A percentile compares a stretch with the other conserved stretches of the same genome.
Conservation (phyloP, 495 filamentous ascomycete species). For the Talaromyces adpressus region DNA sequence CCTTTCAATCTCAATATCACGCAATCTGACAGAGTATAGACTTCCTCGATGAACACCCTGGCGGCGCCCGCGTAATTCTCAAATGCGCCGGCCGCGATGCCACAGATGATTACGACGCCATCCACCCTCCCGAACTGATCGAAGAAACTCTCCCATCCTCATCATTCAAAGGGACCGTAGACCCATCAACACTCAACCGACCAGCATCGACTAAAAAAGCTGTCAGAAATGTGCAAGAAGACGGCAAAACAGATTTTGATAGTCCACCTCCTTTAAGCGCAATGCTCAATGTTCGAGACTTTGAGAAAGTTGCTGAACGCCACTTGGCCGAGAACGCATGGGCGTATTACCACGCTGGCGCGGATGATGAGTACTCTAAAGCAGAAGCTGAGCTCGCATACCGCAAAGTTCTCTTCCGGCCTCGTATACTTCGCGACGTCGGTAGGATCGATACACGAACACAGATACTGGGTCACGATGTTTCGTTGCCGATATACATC, state of each 20-base stretch:
- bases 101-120: conserved; percentile 74
- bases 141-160: conserved; percentile 16
- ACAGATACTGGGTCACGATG: conserved; percentile 66
- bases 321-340: conserved; percentile 60
- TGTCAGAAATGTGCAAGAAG: not conserved
- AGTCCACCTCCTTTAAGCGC: conserved; percentile 44
- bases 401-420: conserved; percentile 75
- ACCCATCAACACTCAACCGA: conserved; percentile 8
- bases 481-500: conserved; percentile 68
- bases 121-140: conserved; percentile 60
- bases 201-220: not conserved
- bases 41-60: conserved; percentile 59
- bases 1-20: conserved; percentile 38
- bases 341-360: conserved; percentile 80
- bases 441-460: conserved; percentile 62
- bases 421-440: conserved; percentile 66
- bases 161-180: conserved; percentile 17
- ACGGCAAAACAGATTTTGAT: not conserved
- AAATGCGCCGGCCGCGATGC: conserved; percentile 85
- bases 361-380: conserved; percentile 84
- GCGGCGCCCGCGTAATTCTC: conserved; percentile 70
- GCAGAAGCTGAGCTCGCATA: conserved; percentile 74
- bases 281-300: conserved; percentile 61
- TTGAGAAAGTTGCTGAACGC: conserved; percentile 47
- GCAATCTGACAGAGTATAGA: conserved; percentile 9